These are phyloP conservation scores for Ophiosphaerella korrae DNA, from an alignment of 2,329 filamentous ascomycete genomes.

Conservation along the genomic window DNA sequence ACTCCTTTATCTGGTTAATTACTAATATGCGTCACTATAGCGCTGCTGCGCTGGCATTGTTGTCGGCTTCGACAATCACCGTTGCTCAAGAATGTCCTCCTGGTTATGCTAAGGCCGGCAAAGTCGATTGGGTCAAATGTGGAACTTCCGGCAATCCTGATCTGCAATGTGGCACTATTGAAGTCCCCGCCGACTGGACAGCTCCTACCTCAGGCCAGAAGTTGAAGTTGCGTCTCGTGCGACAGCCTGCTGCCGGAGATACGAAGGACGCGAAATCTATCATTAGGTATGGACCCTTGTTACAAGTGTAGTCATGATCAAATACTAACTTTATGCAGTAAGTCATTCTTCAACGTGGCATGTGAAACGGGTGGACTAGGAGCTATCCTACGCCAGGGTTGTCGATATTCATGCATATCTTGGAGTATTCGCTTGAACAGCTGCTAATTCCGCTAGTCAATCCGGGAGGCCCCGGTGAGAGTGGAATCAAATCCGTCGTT, in stretches of 20 bases:
- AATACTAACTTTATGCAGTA: no score
- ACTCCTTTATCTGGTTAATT: background rate
- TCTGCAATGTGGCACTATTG: slow-evolving; percentile 55
- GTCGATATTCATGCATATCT: background rate
- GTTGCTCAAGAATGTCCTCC: slow-evolving; percentile 4
- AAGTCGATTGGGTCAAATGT: slow-evolving; percentile 2
- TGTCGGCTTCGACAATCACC: background rate
- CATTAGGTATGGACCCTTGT: background rate
- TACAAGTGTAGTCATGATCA: background rate
- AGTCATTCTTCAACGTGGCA: no score
- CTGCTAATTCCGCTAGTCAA: background rate
- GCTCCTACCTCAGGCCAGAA: slow-evolving; percentile 3
- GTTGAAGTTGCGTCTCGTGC: slow-evolving; percentile 4
- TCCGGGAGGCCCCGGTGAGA: background rate
- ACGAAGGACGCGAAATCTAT: slow-evolving; percentile 1
- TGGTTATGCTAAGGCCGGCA: background rate
- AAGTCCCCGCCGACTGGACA: slow-evolving; percentile 52
- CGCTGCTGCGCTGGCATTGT: background rate
- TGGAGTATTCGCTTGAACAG: background rate
- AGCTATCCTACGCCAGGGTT: no score
- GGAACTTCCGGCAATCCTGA: background rate
- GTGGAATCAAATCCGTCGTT: background rate
- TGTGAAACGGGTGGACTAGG: no score
- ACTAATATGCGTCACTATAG: slow-evolving; percentile 1
- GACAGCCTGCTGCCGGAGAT: background rate